Percentiles rank a stretch among this genome's conserved stretches.
Conservation (phyloP, 2,329 filamentous ascomycete species). For the Fusarium sp. region DNA sequence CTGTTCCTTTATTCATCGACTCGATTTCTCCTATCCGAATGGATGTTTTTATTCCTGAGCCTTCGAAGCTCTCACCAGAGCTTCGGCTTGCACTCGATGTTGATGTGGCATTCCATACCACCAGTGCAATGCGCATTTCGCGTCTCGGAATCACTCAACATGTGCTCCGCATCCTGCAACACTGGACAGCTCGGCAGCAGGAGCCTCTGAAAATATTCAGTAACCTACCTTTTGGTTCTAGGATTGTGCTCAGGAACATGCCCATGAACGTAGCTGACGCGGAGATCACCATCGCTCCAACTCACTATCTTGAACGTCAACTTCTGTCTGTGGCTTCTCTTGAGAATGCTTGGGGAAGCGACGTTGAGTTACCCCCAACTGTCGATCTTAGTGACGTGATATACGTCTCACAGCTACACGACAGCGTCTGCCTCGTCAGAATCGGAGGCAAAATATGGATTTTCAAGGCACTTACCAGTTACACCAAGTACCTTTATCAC, state of each 20-base stretch:
- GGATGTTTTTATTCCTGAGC: conserved; percentile 66
- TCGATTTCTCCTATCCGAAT: conserved; percentile 61
- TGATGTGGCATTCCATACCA: conserved; percentile 64
- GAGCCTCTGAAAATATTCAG: conserved; percentile 51
- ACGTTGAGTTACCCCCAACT: conserved; percentile 53
- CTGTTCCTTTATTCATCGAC: conserved; percentile 61
- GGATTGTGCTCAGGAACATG: conserved; percentile 63
- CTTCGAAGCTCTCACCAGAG: conserved; percentile 50
- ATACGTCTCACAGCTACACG: conserved; percentile 64
- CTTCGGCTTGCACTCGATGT: conserved; percentile 59
- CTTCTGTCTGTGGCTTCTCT: conserved; percentile 57
- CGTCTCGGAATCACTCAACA: conserved; percentile 62
- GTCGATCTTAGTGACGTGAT: conserved; percentile 61
- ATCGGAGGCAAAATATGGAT: conserved; percentile 56
- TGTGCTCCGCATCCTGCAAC: conserved; percentile 63
- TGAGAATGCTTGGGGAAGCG: conserved; percentile 53
- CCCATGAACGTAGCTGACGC: conserved; percentile 58
- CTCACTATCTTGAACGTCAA: conserved; percentile 63
- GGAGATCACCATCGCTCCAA: conserved; percentile 57
- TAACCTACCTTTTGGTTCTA: conserved; percentile 65
- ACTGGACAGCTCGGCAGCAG: conserved; percentile 54
- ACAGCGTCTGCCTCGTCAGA: conserved; percentile 66
- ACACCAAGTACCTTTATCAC: conserved; percentile 69
- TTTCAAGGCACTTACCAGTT: conserved; percentile 67
- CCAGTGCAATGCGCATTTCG: conserved; percentile 58